phyloP scores from a whole-genome alignment of 1,284 basidiomycete genomes.

The Retiboletus flavoniger region DNA sequence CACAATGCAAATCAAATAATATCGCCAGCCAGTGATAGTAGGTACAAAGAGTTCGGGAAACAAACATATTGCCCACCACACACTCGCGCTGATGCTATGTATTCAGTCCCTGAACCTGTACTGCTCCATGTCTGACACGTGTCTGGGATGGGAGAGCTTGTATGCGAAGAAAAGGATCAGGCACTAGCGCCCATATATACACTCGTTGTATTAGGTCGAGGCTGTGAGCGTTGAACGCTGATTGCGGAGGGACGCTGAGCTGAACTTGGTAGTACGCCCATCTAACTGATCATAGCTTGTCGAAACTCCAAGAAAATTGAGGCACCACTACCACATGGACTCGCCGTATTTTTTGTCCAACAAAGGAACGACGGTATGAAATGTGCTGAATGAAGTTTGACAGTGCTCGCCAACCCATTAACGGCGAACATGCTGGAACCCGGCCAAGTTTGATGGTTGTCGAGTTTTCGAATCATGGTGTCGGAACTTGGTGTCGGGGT shows the following conservation, averaged over 20 bases:
- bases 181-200: background rate
- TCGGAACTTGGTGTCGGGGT: background rate
- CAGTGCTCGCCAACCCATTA: background rate
- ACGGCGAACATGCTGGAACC: background rate
- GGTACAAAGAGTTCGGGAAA: background rate
- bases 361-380: background rate
- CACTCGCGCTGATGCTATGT: background rate
- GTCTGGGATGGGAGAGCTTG: no score
- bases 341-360: background rate
- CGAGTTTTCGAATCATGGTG: background rate
- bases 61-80: background rate
- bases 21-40: background rate
- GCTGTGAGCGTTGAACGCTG: background rate
- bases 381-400: background rate
- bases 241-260: background rate
- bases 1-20: background rate
- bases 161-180: background rate
- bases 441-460: background rate
- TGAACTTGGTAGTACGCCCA: background rate
- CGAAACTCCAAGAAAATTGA: background rate
- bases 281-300: background rate
- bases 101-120: background rate
- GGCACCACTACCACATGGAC: background rate
- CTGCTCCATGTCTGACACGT: background rate
- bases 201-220: background rate